Percentiles rank a stretch among this genome's conserved stretches.
Conservation (phyloP, 495 filamentous ascomycete genomes). For the Trichocladium uniseriatum region DNA sequence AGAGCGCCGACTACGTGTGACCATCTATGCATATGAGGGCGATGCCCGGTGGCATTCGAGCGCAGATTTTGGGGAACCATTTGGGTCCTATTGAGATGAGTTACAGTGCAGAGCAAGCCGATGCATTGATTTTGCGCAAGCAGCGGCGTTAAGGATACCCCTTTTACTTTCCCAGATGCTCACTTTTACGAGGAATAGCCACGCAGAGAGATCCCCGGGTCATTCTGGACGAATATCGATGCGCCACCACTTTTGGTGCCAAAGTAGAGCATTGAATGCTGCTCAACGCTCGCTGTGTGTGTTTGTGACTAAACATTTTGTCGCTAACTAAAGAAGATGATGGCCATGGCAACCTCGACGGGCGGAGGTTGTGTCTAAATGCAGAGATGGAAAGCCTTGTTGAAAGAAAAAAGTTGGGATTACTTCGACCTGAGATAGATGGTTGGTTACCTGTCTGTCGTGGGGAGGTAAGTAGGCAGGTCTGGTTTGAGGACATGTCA, state of each 20-base stretch:
- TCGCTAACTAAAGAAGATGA: slow-evolving; percentile 31
- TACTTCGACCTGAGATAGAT: no score
- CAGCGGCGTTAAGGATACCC: slow-evolving; percentile 19
- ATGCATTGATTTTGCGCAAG: neutral
- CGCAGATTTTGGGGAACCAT: neutral
- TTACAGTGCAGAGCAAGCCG: neutral
- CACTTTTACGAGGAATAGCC: no score
- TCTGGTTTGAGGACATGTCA: no score
- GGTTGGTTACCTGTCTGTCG: no score
- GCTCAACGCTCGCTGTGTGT: no score
- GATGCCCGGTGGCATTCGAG: neutral
- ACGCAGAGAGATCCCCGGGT: no score
- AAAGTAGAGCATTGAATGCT: no score
- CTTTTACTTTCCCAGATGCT: neutral
- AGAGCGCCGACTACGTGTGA: neutral
- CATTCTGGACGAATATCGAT: no score
- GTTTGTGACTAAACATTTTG: neutral
- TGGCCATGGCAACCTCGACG: slow-evolving; percentile 27
- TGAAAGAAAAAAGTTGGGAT: no score
- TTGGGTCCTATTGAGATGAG: neutral
- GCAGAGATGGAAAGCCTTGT: slow-evolving; percentile 21
- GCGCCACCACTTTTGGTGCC: no score
- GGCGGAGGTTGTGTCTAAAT: no score
- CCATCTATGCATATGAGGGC: neutral
- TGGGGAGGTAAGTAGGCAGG: no score